phyloP scores from a whole-genome alignment of 257 asterid genomes.

The Nicotiana noctiflora region DNA sequence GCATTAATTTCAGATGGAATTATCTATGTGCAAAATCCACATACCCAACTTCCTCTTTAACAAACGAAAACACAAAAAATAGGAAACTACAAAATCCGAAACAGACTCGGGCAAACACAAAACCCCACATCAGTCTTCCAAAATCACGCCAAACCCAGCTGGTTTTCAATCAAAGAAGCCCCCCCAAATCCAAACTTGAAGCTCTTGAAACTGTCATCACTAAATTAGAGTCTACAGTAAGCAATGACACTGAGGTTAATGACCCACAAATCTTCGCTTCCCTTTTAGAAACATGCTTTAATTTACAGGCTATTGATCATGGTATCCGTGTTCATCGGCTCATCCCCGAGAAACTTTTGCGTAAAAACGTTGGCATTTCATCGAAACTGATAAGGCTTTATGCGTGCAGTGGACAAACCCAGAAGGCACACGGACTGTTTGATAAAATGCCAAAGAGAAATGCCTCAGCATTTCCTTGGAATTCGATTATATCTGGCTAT shows the following conservation, averaged over 20 bases:
- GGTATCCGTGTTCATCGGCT: conserved; percentile 41
- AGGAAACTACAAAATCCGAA: conserved; percentile 9
- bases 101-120: conserved; percentile 13
- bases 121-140: conserved; percentile 27
- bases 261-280: conserved; percentile 72
- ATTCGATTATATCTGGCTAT: conserved; percentile 74
- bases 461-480: conserved; percentile 71
- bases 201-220: conserved; percentile 58
- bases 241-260: conserved; percentile 43
- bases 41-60: background rate
- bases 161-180: conserved; percentile 22
- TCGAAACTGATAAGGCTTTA: conserved; percentile 63
- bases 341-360: conserved; percentile 52
- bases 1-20: background rate
- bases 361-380: conserved; percentile 55
- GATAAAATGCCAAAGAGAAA: conserved; percentile 64
- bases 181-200: conserved; percentile 40
- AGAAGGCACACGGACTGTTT: conserved; percentile 69
- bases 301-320: conserved; percentile 44
- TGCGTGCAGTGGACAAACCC: conserved; percentile 40
- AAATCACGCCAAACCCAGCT: conserved; percentile 56
- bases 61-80: conserved; percentile 22
- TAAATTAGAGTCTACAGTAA: conserved; percentile 39
- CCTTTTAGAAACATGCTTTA: conserved; percentile 68
- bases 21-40: background rate